Conservation (phyloP, 805 yeast species). For the Lipomyces kockii region DNA sequence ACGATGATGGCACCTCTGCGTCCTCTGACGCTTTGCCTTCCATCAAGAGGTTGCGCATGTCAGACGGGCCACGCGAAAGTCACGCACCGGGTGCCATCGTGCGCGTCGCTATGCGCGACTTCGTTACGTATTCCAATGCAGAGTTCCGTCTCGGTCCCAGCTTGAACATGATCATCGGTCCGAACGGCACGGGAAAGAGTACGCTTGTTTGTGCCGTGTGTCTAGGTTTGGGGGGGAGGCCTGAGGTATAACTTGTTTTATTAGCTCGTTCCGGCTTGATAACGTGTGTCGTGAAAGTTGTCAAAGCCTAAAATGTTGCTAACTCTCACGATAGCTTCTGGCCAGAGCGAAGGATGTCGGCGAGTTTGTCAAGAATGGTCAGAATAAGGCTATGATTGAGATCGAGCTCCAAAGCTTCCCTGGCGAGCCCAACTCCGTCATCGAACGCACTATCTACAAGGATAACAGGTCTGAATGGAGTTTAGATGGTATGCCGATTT, state of each 20-base stretch:
- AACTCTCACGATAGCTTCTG: conserved; percentile 47
- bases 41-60: background rate
- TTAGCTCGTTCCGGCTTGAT: conserved; percentile 10
- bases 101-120: conserved; percentile 59
- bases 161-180: conserved; percentile 91
- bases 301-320: background rate
- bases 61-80: background rate
- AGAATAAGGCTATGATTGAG: conserved; percentile 53
- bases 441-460: conserved; percentile 47
- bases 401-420: conserved; percentile 53
- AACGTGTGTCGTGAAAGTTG: background rate
- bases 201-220: conserved; percentile 93
- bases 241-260: conserved; percentile 49
- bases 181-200: conserved; percentile 95
- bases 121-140: conserved; percentile 66
- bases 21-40: background rate
- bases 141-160: conserved; percentile 77
- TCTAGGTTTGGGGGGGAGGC: conserved; percentile 81
- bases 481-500: conserved; percentile 41
- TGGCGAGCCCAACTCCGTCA: conserved; percentile 41
- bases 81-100: conserved; percentile 56
- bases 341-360: conserved; percentile 67
- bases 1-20: background rate
- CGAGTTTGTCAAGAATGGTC: conserved; percentile 76
- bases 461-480: conserved; percentile 42